Conservation (phyloP, 805 yeast genomes). For the Millerozyma miso region DNA sequence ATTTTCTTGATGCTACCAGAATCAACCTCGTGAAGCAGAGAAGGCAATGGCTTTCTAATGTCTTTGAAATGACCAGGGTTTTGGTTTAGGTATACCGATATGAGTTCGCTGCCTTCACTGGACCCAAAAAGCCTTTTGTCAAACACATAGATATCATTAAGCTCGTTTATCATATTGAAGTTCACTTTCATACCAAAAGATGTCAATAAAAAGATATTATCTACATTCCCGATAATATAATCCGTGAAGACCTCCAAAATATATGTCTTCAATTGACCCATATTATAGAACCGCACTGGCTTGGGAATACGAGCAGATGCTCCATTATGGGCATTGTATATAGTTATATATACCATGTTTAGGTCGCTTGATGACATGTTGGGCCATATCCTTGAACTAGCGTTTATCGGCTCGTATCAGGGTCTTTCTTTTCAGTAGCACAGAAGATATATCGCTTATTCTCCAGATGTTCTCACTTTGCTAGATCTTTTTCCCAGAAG, state of each 20-base stretch:
- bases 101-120: slow-evolving; percentile 8
- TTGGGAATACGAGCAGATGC: slow-evolving; percentile 29
- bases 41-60: slow-evolving; percentile 6
- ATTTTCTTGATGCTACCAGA: slow-evolving; percentile 16
- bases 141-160: slow-evolving; percentile 55
- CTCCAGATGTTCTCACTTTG: too few species aligned
- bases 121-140: slow-evolving; percentile 55
- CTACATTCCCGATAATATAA: slow-evolving; percentile 17
- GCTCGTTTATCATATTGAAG: slow-evolving; percentile 47
- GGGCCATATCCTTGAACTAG: background rate
- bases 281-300: slow-evolving; percentile 37
- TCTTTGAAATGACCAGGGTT: slow-evolving; percentile 9
- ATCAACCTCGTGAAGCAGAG: slow-evolving; percentile 1
- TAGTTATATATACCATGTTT: slow-evolving; percentile 16
- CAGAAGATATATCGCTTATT: too few species aligned
- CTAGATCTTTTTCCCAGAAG: too few species aligned
- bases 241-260: slow-evolving; percentile 24
- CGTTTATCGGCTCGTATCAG: background rate
- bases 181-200: slow-evolving; percentile 64
- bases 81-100: slow-evolving; percentile 8
- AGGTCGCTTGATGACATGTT: background rate
- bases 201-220: slow-evolving; percentile 49
- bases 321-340: slow-evolving; percentile 40
- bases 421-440: background rate
- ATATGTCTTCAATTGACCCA: slow-evolving; percentile 27